Conservation (phyloP, 257 asterid species). For the Solanum boliviense region DNA sequence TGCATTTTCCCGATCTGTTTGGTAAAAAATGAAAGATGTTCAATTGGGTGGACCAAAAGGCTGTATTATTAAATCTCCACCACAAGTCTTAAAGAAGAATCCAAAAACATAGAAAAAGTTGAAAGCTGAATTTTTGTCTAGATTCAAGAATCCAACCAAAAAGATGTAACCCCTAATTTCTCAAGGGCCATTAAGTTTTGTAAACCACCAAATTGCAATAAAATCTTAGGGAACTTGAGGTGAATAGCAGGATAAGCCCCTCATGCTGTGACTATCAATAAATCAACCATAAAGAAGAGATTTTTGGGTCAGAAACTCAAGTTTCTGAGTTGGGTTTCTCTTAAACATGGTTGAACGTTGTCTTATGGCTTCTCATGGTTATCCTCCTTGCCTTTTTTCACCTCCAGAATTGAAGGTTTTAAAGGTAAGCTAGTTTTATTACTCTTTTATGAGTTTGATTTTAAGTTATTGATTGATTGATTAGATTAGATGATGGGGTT, state of each 20-base stretch:
- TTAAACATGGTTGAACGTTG: slow-evolving; percentile 41
- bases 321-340: slow-evolving; percentile 13
- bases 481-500: neutral
- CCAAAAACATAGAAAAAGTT: neutral
- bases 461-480: neutral
- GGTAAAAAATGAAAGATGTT: neutral
- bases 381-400: slow-evolving; percentile 30
- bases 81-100: neutral
- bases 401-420: slow-evolving; percentile 33
- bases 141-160: slow-evolving; percentile 6
- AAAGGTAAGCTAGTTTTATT: slow-evolving; percentile 21
- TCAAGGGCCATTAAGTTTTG: neutral
- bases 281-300: neutral
- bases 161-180: neutral
- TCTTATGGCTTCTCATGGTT: slow-evolving; percentile 66
- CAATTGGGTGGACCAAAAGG: neutral
- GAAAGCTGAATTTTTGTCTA: neutral
- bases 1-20: too few relatives aligned
- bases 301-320: neutral
- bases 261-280: neutral
- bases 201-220: slow-evolving; percentile 4
- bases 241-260: slow-evolving; percentile 28
- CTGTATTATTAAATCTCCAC: neutral
- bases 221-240: slow-evolving; percentile 30
- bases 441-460: neutral